Base-by-base conservation (phyloP, 108 stramenopile species). In the Skeletonema marinoi region DNA sequence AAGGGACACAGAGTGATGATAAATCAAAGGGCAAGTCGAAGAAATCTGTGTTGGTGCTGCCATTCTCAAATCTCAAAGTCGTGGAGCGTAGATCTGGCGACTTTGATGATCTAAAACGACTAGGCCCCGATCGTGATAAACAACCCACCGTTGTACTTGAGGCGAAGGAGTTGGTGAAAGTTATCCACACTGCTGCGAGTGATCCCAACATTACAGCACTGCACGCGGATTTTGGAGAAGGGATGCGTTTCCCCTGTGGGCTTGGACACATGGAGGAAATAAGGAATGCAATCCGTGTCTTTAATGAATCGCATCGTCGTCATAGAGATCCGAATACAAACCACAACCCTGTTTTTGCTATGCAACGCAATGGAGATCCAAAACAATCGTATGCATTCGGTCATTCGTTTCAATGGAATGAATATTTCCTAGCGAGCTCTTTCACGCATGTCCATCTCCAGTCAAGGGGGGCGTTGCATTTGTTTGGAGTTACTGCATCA, bases 241-340 rank as follows among this genome's bases (percentile, higher is more conserved):
- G 72, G 44, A 70, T 70, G 59, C 70, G 70, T 42, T 77, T 78
- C 8, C 80, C 73, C 3, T 78, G 86, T 32, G 93, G 89, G 12
- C 87, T 80, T 77, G 89, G 87, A 4, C 91, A 94, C 68, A 63
- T 89, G 38, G 91, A 92, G 62, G 91, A 94, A 81, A 75, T 94
- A 42, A 76, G 91, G 9, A 88, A 91, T 75, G 93, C 93, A 1
- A 65, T 94, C 9, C 80, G 81, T 21, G 78, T 88, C 9, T 92
- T 92, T 68, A 84, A 84, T 38, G 88, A 90, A 72, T 75, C 87
- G 8, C 92, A 93, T 80, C 88, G 92, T 10, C 70, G 67, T 31
- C 92, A 93, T 72, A 44, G 60, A 14, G 89, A 90, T 60, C 89
- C 91, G 0, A 83, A 87, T 39, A 41, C 58, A 2, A n/a, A 63